Evolutionary conservation across 139 green algal species (phyloP), one percentile per base, ranked within the genome.

Genomic region (Ulvella scutata): DNA sequence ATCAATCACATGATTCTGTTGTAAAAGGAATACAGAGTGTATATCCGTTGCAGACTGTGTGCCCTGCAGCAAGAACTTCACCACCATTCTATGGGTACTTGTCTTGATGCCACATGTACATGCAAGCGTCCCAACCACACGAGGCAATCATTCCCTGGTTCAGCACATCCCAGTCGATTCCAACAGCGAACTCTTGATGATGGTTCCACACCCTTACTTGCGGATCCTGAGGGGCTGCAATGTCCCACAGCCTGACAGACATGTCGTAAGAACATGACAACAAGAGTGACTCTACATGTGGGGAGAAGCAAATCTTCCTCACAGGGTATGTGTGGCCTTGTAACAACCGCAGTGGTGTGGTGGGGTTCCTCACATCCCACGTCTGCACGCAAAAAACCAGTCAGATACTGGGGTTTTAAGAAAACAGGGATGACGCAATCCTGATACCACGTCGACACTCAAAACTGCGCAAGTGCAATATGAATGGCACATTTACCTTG

Each of bases 201-300:
- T 96, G 92, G 44, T 92, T 90, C 88, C 90, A 96, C n/a, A 86
- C 81, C 38, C 75, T 74, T 37, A 82, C 3, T 0, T 36, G 36
- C 38, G 33, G 34, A 37, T 94, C 86, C 72, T 91, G 87, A 0
- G 85, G 84, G 3, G 84, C 85, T 1, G 79, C 75, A 36, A 80
- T 84, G 81, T 99, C 92, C 94, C 94, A 99, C 73, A 98, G 81
- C 72, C 89, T 88, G 9, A 99, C 90, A 0, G 87, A 92, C 93
- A 98, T 98, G 84, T 98, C 93, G 75, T 98, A 98, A 23, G 87
- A 92, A 74, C 86, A 95, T 0, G 85, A 93, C 0, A 89, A 86
- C 38, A 99, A 74, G 35, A 97, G 67, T 4, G 72, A 85, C 51
- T 90, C 87, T 0, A 81, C 43, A 79, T 97, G 91, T 4, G 94